Conservation (phyloP, 331 rosid genomes). For the Telfairia occidentalis region DNA sequence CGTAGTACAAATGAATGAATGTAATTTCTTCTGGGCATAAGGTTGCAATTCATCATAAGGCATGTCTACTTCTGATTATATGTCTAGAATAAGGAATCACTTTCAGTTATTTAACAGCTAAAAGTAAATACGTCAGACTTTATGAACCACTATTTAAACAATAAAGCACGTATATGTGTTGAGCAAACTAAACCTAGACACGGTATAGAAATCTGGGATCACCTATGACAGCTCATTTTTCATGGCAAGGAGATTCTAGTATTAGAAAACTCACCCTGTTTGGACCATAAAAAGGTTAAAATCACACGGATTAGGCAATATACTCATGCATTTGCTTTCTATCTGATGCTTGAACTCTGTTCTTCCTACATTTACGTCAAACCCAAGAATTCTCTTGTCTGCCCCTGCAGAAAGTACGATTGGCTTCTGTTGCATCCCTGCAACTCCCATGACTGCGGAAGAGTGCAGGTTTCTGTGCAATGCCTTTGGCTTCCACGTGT, state of each 20-base stretch:
- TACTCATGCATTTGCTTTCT: conserved; percentile 95
- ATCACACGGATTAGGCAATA: conserved; percentile 78
- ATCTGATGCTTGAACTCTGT: conserved; percentile 80
- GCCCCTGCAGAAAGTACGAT: conserved; percentile 85
- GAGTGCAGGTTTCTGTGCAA: conserved; percentile 51
- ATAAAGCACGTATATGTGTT: not conserved
- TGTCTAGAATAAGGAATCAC: not conserved
- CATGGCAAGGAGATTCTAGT: not conserved
- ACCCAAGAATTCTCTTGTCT: conserved; percentile 76
- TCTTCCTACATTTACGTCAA: conserved; percentile 36
- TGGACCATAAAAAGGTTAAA: conserved; percentile 94
- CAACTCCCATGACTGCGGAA: conserved; percentile 97
- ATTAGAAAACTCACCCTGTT: conserved; percentile 50
- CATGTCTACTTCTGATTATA: not conserved
- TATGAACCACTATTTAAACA: not conserved
- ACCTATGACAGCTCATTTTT: not conserved
- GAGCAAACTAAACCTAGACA: not conserved
- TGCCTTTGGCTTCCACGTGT: conserved; percentile 13
- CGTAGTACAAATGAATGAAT: not conserved
- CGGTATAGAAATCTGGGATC: not conserved
- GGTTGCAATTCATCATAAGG: not conserved
- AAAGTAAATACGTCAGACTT: not conserved
- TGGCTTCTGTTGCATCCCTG: conserved; percentile 77
- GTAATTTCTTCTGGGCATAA: not conserved
- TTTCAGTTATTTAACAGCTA: not conserved